Evolutionary conservation across 345 rosid genomes (phyloP), one percentile per base, ranked within the genome.

Genomic region (Boechera divaricarpa): DNA sequence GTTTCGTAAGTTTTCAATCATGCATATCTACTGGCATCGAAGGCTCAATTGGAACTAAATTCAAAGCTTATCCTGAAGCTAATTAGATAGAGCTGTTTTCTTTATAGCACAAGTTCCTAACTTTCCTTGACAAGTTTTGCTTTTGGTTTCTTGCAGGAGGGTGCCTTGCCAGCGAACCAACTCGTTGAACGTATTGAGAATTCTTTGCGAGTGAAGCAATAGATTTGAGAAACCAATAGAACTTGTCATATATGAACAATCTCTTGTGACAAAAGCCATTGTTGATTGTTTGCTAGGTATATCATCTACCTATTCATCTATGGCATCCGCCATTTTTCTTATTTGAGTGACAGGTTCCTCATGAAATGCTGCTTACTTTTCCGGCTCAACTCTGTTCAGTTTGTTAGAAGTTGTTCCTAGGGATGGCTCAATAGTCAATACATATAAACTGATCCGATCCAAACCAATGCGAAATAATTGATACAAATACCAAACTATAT

Each of bases 161-260:
- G 98, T 53, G 96, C 97, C 18, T 79, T 91, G 79, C 77, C 85
- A 4, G 93, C 87, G 18, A 83, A 90, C 66, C 82, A 86, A 72
- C 89, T 93, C 13, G 77, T 93, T 57, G 61, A 87, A 79, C 91
- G 89, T 44, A 79, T 93, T 10, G 92, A 93, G 77, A 87, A 77
- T 65, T 88, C 93, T 3, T 79, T 91, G 72, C 77, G 83, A 57
- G 88, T 87, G 47, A 87, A 89, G 86, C 87, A 88, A 80, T 89
- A 89, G 77, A 41, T 42, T 7, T 33, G 72, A 82, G 74, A 74
- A 76, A 82, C 39, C 28, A 32, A 36, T 18, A 29, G 16, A 64
- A 18, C 36, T 18, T 45, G 26, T 65, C 31, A 56, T 62, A 15
- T 39, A 12, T 74, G 57, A 74, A 53, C 28, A 53, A 13, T 60